These are phyloP conservation scores for Mortierella sp. DNA, from an alignment of 371 early-diverging fungal species.

Conservation along the genomic window DNA sequence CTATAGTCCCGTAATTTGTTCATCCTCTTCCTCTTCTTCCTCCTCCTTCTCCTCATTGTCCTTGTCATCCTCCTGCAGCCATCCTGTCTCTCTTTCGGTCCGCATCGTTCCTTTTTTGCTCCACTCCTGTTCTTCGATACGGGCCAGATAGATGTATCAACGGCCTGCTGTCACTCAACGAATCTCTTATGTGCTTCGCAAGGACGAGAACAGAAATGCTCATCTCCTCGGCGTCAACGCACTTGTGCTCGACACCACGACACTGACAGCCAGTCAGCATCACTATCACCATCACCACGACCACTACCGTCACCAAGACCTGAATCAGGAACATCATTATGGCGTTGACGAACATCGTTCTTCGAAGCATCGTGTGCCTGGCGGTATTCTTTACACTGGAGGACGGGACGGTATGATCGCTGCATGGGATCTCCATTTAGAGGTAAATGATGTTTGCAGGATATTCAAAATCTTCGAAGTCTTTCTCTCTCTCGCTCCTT, in stretches of 20 bases:
- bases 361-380: slow-evolving; percentile 40
- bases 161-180: slow-evolving; percentile 52
- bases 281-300: neutral
- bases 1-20: neutral
- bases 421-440: slow-evolving; percentile 84
- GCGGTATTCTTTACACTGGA: slow-evolving; percentile 88
- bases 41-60: neutral
- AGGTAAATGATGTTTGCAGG: slow-evolving; percentile 19
- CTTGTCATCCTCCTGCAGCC: too few relatives aligned
- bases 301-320: slow-evolving; percentile 5
- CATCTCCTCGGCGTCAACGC: slow-evolving; percentile 83
- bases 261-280: slow-evolving; percentile 11
- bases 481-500: too few relatives aligned
- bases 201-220: slow-evolving; percentile 61
- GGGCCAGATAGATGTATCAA: slow-evolving; percentile 34
- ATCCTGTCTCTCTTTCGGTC: neutral
- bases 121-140: too few relatives aligned
- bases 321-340: neutral
- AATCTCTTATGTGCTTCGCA: slow-evolving; percentile 70
- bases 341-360: slow-evolving; percentile 3
- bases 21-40: neutral
- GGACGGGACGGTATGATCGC: slow-evolving; percentile 92
- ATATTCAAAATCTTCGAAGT: too few relatives aligned
- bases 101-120: neutral
- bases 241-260: slow-evolving; percentile 72